These are phyloP conservation scores for Lactifluus subvellereus DNA, from an alignment of 768 basidiomycete genomes.

Conservation along the genomic window DNA sequence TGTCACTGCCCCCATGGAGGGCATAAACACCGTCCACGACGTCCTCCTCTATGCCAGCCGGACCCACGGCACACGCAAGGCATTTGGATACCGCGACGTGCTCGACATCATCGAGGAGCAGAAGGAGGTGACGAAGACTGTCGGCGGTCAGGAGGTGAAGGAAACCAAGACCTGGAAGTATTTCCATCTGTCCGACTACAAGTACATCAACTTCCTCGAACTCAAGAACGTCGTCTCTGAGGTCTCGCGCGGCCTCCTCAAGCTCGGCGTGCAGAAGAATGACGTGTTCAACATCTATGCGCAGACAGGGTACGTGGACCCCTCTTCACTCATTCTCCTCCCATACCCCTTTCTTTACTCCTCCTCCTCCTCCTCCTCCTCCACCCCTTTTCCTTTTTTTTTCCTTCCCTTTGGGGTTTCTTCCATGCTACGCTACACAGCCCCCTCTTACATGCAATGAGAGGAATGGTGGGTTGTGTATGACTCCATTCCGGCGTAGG, in stretches of 20 bases:
- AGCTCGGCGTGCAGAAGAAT: conserved; percentile 58
- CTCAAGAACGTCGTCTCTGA: conserved; percentile 59
- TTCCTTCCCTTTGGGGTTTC: neutral
- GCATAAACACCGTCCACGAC: conserved; percentile 78
- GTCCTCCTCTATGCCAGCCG: conserved; percentile 68
- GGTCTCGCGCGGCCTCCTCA: conserved; percentile 64
- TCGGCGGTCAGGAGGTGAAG: conserved; percentile 73
- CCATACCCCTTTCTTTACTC: neutral
- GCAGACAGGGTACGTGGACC: conserved; percentile 64
- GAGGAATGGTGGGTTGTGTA: neutral
- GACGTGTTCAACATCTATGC: conserved; percentile 91
- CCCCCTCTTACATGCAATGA: neutral
- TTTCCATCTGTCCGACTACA: conserved; percentile 86
- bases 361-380: neutral
- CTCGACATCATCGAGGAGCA: conserved; percentile 70
- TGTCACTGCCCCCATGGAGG: conserved; percentile 60
- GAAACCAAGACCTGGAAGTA: conserved; percentile 97
- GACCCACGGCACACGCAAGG: conserved; percentile 67
- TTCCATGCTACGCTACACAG: neutral
- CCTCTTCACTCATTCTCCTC: neutral
- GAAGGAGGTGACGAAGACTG: conserved; percentile 81
- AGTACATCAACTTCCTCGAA: conserved; percentile 71
- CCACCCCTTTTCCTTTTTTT: neutral
- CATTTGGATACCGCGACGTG: conserved; percentile 75
- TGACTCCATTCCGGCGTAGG: too few relatives aligned